These are phyloP conservation scores for Acer yangbiense DNA, from an alignment of 345 rosid species.

Conservation along the genomic window DNA sequence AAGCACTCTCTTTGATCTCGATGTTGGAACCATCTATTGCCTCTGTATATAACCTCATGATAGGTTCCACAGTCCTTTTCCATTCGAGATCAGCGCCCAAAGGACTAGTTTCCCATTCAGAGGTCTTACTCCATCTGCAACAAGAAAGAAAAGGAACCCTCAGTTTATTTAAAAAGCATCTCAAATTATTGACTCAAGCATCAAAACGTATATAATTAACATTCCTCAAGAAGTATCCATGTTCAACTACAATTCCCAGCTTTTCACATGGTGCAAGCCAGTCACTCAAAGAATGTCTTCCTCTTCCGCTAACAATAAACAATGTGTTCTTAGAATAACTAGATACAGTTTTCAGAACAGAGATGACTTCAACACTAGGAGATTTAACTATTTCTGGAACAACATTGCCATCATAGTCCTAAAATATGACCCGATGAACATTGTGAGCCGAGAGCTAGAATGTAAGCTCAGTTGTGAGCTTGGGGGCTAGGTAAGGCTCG, in stretches of 20 bases:
- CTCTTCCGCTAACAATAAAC: constrained; percentile 72
- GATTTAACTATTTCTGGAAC: constrained; percentile 58
- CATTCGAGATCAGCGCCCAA: too few relatives aligned
- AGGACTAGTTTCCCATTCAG: too few relatives aligned
- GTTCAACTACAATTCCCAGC: constrained; percentile 84
- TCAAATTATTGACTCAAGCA: too few relatives aligned
- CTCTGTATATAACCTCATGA: constrained; percentile 48
- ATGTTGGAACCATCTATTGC: constrained; percentile 89
- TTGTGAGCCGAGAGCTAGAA: too few relatives aligned
- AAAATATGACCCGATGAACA: constrained; percentile 19
- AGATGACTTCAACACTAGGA: constrained; percentile 58
- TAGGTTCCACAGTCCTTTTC: too few relatives aligned
- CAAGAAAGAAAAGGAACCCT: too few relatives aligned
- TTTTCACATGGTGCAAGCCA: constrained; percentile 72
- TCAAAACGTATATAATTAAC: constrained; percentile 9
- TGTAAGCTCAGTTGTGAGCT: too few relatives aligned
- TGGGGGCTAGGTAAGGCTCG: too few relatives aligned
- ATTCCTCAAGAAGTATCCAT: constrained; percentile 70
- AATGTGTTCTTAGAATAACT: constrained; percentile 69
- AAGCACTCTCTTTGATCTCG: constrained; percentile 79
- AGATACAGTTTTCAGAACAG: constrained; percentile 53
- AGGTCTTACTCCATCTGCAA: too few relatives aligned
- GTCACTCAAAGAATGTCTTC: constrained; percentile 53
- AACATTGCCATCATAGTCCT: constrained; percentile 67
- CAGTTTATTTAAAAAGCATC: too few relatives aligned